Base-by-base conservation (phyloP, 23 red algal species). In the Gracilaria domingensis region DNA sequence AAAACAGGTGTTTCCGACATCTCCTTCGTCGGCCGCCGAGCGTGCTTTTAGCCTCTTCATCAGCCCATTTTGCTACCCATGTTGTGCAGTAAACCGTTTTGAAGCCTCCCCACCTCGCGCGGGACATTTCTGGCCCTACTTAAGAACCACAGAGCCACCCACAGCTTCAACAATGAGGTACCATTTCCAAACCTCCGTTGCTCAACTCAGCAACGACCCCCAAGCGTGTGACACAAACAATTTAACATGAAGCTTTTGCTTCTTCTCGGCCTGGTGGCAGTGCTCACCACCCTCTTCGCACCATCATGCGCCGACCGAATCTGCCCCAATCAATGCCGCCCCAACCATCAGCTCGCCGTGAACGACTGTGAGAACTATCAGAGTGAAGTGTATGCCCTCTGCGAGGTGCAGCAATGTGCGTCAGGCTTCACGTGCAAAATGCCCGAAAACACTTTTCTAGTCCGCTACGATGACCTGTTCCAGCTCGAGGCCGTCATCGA, bases 401-500 rank as follows among this genome's bases (percentile, higher is more conserved):
- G 51, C 18, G 51, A 55, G 51, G 51, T 55, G 51, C 6, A 55
- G 14, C 51, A 8, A 8, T 55, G 51, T 55, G 8, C 51, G 51
- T 7, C 9, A 55, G 62, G 62, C 11, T 67, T 33, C 33, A 12
- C 62, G 12, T 67, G 62, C 62, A 33, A 4, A 9, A 4, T 67
- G 62, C 62, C 62, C 26, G 62, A 35, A 67, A 67, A 67, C 62
- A 34, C 62, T 12, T 67, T 67, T 36, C 8, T 67, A 4, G 33
- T 67, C 62, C 33, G 16, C 6, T 33, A 67, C 62, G 33, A 67
- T 17, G 6, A 67, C 6, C 62, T 67, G 6, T 12, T 25, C 6
- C 62, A 40, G 16, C 29, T 66, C 58, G 81, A 65, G 58, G 7
- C 59, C 18, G 56, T 66, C 53, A 50, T 85, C 32, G 45, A 49